phyloP scores from a whole-genome alignment of 2,329 filamentous ascomycete species.

The Alternaria atra region DNA sequence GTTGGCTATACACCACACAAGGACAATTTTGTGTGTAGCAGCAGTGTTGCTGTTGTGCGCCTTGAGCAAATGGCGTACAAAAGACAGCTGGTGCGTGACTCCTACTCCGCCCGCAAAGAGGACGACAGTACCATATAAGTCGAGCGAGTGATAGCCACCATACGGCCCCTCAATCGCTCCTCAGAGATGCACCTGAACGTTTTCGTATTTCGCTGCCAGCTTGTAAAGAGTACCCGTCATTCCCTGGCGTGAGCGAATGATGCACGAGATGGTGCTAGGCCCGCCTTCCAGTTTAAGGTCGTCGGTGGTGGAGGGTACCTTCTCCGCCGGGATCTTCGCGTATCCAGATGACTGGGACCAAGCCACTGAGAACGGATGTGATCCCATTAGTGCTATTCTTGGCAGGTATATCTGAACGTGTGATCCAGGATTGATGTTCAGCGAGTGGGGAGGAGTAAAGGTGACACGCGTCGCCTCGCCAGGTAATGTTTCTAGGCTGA shows the following conservation, averaged over 20 bases:
- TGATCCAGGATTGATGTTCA: constrained; percentile 74
- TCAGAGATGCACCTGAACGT: constrained; percentile 64
- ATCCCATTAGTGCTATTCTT: constrained; percentile 71
- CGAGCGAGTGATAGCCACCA: constrained; percentile 73
- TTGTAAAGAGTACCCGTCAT: constrained; percentile 82
- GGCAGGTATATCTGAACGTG: constrained; percentile 81
- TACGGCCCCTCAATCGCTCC: constrained; percentile 90
- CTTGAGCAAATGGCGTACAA: constrained; percentile 70
- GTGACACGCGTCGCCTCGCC: constrained; percentile 76
- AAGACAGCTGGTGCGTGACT: constrained; percentile 91
- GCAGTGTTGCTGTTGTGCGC: constrained; percentile 70
- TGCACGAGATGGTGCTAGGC: constrained; percentile 63
- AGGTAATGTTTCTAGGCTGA: constrained; percentile 71
- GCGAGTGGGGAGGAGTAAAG: constrained; percentile 73
- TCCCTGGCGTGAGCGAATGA: constrained; percentile 84
- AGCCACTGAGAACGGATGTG: constrained; percentile 78
- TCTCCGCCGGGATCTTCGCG: constrained; percentile 9
- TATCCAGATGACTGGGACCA: constrained; percentile 70
- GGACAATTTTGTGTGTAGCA: constrained; percentile 77
- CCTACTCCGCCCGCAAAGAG: constrained; percentile 90
- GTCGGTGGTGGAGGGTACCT: constrained; percentile 43
- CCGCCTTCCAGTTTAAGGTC: constrained; percentile 56
- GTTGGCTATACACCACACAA: constrained; percentile 89
- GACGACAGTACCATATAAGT: constrained; percentile 87
- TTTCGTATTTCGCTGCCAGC: constrained; percentile 62